Evolutionary conservation across 495 filamentous ascomycete genomes (phyloP), one percentile per base, ranked within the genome.

Genomic region (Penicillium diatomitis): DNA sequence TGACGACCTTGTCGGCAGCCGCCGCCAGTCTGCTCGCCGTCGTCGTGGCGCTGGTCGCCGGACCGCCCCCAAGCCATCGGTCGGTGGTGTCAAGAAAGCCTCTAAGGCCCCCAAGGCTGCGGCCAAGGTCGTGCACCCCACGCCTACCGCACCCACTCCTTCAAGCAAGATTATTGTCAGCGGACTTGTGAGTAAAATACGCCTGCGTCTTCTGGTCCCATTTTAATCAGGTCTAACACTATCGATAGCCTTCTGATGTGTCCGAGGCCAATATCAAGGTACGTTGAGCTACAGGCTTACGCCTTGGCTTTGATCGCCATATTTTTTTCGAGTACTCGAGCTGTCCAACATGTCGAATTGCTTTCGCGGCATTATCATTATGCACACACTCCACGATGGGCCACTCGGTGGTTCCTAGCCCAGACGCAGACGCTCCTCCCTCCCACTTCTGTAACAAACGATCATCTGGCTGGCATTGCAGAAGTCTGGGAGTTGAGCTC

Each of bases 251-350:
- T 64, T 77, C 79, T 72, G 92, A 98, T 84, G 88, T 98, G 68
- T 85, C 79, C 73, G 92, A 96, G 75, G 72, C 64, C 68, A 86
- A 88, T 82, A 90, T 98, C 75, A 96, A 97, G 94, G 92, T 98
- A 98, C 90, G 92, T 97, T 88, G 82, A 85, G 71, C 65, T 67
- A 76, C 65, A 78, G 77, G 72, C 69, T 70, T 64, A 61, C 69
- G 66, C 70, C 66, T 74, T 77, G 67, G 75, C 70, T 69, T 72
- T 71, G 66, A 67, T 74, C 72, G 77, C 69, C 72, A 64, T 71
- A 61, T 69, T 57, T 68, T 58, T 61, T 73, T 60, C 72, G 65
- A 63, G 70, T 20, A 60, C 67, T 55, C 60, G 73, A 67, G 63
- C 57, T 65, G 66, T 63, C 63, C 60, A 54, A 57, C 61, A 58